Evolutionary conservation across 2,329 filamentous ascomycete genomes (phyloP), one percentile per base, ranked within the genome.

Genomic region (Tolypocladium inflatum): DNA sequence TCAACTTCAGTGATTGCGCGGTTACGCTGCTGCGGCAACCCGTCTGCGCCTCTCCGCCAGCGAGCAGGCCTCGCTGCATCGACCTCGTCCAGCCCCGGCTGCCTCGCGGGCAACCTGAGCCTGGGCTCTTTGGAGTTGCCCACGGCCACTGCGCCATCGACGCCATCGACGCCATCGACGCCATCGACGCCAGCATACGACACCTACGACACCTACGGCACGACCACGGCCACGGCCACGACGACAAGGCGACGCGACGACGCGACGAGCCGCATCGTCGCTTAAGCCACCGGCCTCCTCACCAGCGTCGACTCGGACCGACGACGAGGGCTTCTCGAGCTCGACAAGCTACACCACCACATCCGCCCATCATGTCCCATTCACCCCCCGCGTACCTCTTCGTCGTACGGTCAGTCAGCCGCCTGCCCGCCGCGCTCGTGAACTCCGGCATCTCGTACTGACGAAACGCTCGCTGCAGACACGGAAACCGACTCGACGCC

Each of bases 401-500:
- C 59, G 73, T 77, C 62, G 73, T 76, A 38, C 74, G 78, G 74
- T 73, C 60, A 37, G 70, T 61, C 7, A 23, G 33, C 23, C 17
- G 2, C 13, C 33, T 45, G 21, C 13, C n/a, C 52, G 23, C 45
- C 37, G 5, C 21, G 13, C 23, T 13, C 38, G 35, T 45, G 26
- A 35, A 13, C 4, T 3, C 11, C 30, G 7, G 19, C 5, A 6
- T 13, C 48, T 17, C 11, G 21, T 54, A 33, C 30, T 43, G 17
- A 42, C 35, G 54, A 37, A 15, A 9, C 10, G 8, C 58, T n/a
- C 23, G 15, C 50, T 39, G 45, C 59, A 87, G 94, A 74, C 94
- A 99, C 73, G 94, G 94, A 68, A 90, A 92, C 66, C 88, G 94
- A 64, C 87, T 99, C 59, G 94, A 99, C 72, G 91, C 91, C 58